These are phyloP conservation scores for Tremella fuciformis DNA, from an alignment of 768 basidiomycete species.

Conservation along the genomic window DNA sequence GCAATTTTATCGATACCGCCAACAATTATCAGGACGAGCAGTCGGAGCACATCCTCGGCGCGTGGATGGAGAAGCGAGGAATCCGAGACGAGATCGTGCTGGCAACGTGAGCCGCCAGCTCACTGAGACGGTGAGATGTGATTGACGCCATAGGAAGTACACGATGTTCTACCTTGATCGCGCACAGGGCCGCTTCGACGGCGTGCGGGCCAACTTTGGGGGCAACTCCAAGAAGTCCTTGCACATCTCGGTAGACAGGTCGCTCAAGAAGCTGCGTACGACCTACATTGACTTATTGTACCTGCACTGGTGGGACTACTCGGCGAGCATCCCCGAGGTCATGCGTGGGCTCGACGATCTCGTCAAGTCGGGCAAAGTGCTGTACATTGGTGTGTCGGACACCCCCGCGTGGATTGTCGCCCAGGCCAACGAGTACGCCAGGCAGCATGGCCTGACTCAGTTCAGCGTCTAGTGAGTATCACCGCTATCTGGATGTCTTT, in stretches of 20 bases:
- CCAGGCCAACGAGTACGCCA: conserved; percentile 57
- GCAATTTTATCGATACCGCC: conserved; percentile 56
- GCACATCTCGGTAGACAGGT: conserved; percentile 52
- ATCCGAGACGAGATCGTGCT: conserved; percentile 57
- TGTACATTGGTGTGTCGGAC: conserved; percentile 47
- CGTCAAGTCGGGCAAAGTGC: conserved; percentile 56
- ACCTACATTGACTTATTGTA: conserved; percentile 60
- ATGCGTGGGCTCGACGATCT: conserved; percentile 61
- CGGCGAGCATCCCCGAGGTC: conserved; percentile 60
- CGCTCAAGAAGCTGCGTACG: conserved; percentile 60
- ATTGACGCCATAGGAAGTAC: conserved; percentile 40
- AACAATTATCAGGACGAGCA: conserved; percentile 52
- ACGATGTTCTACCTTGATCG: conserved; percentile 55
- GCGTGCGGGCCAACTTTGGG: conserved; percentile 41
- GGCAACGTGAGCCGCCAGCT: conserved; percentile 47
- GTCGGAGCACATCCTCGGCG: conserved; percentile 60
- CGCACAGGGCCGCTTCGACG: conserved; percentile 6
- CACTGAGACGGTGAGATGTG: neutral
- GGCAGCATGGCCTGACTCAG: conserved; percentile 57
- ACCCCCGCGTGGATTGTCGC: conserved; percentile 38
- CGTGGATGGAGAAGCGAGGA: conserved; percentile 55
- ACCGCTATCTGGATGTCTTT: too few species aligned
- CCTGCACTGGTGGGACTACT: conserved; percentile 58
- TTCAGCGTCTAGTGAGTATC: conserved; percentile 62
- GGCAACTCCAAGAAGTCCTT: conserved; percentile 58